Evolutionary conservation across 805 yeast species (phyloP).

Genomic region (Ogataea polymorpha): DNA sequence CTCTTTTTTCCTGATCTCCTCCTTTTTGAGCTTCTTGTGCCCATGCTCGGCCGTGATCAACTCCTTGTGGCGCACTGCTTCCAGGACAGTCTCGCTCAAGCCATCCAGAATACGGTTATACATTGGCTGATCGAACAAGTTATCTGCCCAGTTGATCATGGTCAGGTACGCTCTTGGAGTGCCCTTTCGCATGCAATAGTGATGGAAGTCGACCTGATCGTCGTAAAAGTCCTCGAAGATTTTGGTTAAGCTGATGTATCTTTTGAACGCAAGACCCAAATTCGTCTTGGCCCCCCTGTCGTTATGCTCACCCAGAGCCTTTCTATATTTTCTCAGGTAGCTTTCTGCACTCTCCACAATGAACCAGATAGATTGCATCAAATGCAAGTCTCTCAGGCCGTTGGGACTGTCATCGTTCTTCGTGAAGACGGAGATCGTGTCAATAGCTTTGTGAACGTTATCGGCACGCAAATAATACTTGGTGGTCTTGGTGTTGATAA

Average conservation of each 20-base stretch:
- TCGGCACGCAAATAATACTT: conserved; percentile 80
- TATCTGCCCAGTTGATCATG: conserved; percentile 80
- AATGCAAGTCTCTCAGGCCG: conserved; percentile 82
- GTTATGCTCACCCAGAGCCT: conserved; percentile 28
- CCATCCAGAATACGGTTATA: conserved; percentile 70
- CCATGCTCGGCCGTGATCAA: conserved; percentile 22
- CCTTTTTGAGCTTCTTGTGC: conserved; percentile 54
- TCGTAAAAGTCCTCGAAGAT: conserved; percentile 67
- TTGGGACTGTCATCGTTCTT: conserved; percentile 77
- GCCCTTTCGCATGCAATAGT: conserved; percentile 86
- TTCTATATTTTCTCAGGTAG: conserved; percentile 57
- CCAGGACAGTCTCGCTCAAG: conserved; percentile 54
- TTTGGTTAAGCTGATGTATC: conserved; percentile 64
- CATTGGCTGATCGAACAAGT: conserved; percentile 63
- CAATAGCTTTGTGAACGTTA: conserved; percentile 68
- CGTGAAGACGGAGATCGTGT: conserved; percentile 74
- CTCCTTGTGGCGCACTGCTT: conserved; percentile 29
- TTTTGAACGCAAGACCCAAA: conserved; percentile 74
- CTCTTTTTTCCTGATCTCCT: conserved; percentile 51
- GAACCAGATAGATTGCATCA: conserved; percentile 92
- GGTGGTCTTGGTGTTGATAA: conserved; percentile 82
- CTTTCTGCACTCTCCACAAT: conserved; percentile 82
- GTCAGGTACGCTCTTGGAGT: conserved; percentile 81
- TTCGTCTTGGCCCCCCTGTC: conserved; percentile 38
- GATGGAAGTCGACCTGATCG: conserved; percentile 94